A percentile compares a stretch with the other conserved stretches of the same genome.
Evolutionary conservation across 2,329 filamentous ascomycete species (phyloP).

Genomic region (Aureobasidium sp.): DNA sequence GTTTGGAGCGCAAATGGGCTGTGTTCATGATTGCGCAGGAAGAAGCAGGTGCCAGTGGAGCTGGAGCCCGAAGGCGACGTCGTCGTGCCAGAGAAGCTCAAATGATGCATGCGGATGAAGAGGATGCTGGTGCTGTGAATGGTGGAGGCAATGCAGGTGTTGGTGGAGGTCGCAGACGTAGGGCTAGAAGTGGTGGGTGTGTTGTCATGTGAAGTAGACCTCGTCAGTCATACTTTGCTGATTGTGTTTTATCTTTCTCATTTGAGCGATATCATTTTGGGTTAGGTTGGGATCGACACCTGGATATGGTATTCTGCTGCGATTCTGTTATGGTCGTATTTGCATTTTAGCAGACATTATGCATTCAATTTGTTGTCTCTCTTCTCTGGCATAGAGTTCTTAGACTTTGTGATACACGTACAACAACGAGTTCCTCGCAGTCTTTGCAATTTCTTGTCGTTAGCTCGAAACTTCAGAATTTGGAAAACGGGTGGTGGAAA

Average conservation of each 20-base stretch:
- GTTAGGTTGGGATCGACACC: not conserved
- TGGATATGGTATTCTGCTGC: not conserved
- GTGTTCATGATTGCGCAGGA: conserved; percentile 90
- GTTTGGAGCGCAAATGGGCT: conserved; percentile 86
- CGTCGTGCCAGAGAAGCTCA: conserved; percentile 75
- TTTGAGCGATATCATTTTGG: not conserved
- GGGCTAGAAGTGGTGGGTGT: conserved; percentile 42
- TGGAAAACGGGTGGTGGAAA: no score
- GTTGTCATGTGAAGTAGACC: conserved; percentile 35
- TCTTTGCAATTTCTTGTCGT: no score
- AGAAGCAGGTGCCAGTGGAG: conserved; percentile 64
- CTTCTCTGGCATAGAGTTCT: no score
- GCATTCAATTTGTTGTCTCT: no score
- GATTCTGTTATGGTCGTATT: no score
- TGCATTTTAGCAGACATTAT: no score
- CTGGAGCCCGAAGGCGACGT: conserved; percentile 59
- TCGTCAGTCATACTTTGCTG: no score
- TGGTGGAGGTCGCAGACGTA: conserved; percentile 31
- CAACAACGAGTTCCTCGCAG: no score
- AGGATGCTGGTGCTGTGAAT: conserved; percentile 46
- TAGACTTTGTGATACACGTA: no score
- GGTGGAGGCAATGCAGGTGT: conserved; percentile 16
- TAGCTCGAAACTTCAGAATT: no score
- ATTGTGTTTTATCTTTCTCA: not conserved
- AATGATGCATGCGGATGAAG: conserved; percentile 70